Conservation (phyloP, 2,329 filamentous ascomycete genomes). For the Trichoderma pleuroti region DNA sequence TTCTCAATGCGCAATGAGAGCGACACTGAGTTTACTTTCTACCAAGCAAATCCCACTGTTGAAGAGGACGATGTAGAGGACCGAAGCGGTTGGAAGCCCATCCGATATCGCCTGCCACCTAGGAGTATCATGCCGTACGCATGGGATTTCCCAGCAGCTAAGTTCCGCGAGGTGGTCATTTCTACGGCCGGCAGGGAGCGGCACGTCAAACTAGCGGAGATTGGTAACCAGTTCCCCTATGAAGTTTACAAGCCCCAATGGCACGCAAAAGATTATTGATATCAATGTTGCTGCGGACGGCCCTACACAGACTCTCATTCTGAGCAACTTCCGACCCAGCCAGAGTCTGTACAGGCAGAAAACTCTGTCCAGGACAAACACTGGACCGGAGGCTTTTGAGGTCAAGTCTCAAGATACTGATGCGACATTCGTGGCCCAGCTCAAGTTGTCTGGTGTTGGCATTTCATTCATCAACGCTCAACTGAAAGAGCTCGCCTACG, state of each 20-base stretch:
- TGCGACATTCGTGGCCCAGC: conserved; percentile 82
- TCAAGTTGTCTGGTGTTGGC: conserved; percentile 85
- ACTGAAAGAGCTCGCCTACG: conserved; percentile 84
- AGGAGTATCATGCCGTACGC: conserved; percentile 99
- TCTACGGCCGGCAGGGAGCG: conserved; percentile 55
- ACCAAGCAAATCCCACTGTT: conserved; percentile 87
- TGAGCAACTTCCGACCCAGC: conserved; percentile 90
- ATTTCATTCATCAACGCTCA: conserved; percentile 92
- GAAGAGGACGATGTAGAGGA: conserved; percentile 87
- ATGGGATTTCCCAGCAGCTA: conserved; percentile 98
- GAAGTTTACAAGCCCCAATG: conserved; percentile 69
- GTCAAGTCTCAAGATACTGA: conserved; percentile 88
- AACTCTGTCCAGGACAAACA: conserved; percentile 47
- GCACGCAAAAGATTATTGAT: conserved; percentile 84
- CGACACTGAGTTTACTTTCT: conserved; percentile 94
- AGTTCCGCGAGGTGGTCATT: conserved; percentile 88
- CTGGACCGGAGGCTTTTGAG: conserved; percentile 66
- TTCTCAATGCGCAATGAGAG: conserved; percentile 99
- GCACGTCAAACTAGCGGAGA: conserved; percentile 92
- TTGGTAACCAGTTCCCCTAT: conserved; percentile 94
- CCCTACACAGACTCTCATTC: conserved; percentile 87
- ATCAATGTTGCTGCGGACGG: conserved; percentile 95
- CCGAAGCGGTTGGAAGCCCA: conserved; percentile 83
- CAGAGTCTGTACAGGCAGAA: conserved; percentile 80
- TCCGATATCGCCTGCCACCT: conserved; percentile 86